These are phyloP conservation scores for Pisolithus orientalis DNA, from an alignment of 768 basidiomycete species.

Conservation along the genomic window DNA sequence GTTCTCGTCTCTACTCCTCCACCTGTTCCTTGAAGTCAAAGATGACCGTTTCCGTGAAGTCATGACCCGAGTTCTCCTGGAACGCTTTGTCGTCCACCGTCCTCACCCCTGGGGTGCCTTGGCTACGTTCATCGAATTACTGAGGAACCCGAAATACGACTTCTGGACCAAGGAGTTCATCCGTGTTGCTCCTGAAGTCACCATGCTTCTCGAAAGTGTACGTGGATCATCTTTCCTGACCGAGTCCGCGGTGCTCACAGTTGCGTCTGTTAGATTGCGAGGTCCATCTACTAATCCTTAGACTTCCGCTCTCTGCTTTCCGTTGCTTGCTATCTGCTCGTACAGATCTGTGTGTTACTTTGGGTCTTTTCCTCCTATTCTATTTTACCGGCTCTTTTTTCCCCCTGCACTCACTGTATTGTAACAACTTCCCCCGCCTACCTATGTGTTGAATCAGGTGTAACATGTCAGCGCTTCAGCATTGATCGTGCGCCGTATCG, in stretches of 20 bases:
- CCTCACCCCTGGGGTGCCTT: slow-evolving; percentile 97
- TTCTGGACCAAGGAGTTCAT: slow-evolving; percentile 89
- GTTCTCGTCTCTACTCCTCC: slow-evolving; percentile 88
- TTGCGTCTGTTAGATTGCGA: slow-evolving; percentile 50
- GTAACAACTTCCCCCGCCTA: slow-evolving; percentile 54
- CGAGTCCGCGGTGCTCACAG: neutral
- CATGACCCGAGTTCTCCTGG: slow-evolving; percentile 84
- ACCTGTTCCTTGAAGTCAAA: slow-evolving; percentile 78
- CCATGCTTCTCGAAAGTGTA: slow-evolving; percentile 78
- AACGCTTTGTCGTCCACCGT: slow-evolving; percentile 88
- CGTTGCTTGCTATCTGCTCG: slow-evolving; percentile 69
- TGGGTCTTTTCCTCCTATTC: slow-evolving; percentile 37
- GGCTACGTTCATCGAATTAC: slow-evolving; percentile 89
- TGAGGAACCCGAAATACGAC: slow-evolving; percentile 84
- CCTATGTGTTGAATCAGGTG: slow-evolving; percentile 56
- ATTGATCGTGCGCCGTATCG: slow-evolving; percentile 28
- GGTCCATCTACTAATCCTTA: slow-evolving; percentile 74
- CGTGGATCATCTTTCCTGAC: slow-evolving; percentile 23
- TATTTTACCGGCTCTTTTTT: slow-evolving; percentile 15
- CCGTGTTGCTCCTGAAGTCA: slow-evolving; percentile 80
- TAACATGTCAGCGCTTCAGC: slow-evolving; percentile 45
- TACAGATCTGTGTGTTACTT: slow-evolving; percentile 67
- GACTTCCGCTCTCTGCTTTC: slow-evolving; percentile 48
- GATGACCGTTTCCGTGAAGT: slow-evolving; percentile 76
- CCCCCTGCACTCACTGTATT: slow-evolving; percentile 68